Percentiles rank a stretch among this genome's conserved stretches.
phyloP scores from a whole-genome alignment of 768 basidiomycete genomes.

The Stropharia rugosoannulata region DNA sequence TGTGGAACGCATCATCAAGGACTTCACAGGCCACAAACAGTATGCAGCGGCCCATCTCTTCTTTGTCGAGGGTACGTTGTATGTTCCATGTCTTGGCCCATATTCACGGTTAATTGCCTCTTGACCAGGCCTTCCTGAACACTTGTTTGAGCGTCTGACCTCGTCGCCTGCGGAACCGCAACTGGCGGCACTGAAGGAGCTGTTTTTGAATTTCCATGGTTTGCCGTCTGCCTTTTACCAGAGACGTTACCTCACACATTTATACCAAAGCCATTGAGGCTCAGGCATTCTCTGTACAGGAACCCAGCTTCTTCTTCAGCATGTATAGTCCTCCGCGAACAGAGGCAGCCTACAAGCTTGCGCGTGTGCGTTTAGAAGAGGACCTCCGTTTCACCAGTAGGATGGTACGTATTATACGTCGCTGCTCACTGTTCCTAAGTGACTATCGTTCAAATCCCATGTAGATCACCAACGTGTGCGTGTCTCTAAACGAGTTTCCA shows the following conservation, averaged over 20 bases:
- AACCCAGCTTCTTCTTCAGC: conserved; percentile 83
- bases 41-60: conserved; percentile 89
- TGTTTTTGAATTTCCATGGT: conserved; percentile 96
- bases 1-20: conserved; percentile 85
- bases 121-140: conserved; percentile 68
- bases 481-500: conserved; percentile 89
- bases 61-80: conserved; percentile 77
- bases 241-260: neutral
- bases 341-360: conserved; percentile 61
- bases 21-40: conserved; percentile 65
- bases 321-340: conserved; percentile 83
- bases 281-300: conserved; percentile 77
- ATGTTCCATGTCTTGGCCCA: neutral
- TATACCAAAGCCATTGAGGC: conserved; percentile 70
- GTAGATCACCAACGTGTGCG: conserved; percentile 86
- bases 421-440: neutral
- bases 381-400: conserved; percentile 79
- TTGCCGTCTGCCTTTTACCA: conserved; percentile 25
- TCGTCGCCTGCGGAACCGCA: conserved; percentile 75
- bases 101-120: neutral
- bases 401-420: conserved; percentile 44
- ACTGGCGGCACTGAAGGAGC: conserved; percentile 77
- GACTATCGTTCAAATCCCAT: neutral
- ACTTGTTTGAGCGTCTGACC: conserved; percentile 72
- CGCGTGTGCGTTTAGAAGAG: conserved; percentile 80